Conservation (phyloP, 805 yeast genomes). For the Metschnikowia corniflorae region DNA sequence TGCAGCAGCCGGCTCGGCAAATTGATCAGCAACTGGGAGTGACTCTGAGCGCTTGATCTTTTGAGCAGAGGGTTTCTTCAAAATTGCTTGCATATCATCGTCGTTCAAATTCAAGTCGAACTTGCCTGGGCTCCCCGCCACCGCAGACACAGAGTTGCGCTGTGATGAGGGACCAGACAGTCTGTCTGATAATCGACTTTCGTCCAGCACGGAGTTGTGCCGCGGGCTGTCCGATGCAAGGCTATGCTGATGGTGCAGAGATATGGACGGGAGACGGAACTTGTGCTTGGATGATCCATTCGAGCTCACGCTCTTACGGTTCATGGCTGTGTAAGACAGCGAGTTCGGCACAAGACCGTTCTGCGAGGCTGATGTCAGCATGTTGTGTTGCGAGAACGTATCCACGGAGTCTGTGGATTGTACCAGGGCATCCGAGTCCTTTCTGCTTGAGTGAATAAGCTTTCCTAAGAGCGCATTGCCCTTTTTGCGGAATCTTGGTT, state of each 20-base stretch:
- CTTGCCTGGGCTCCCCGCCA: slow-evolving; percentile 12
- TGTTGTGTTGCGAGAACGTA: not conserved
- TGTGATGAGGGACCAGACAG: slow-evolving; percentile 13
- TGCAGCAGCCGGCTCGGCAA: slow-evolving; percentile 1
- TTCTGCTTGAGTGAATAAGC: slow-evolving; percentile 33
- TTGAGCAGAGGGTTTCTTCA: slow-evolving; percentile 25
- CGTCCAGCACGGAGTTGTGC: slow-evolving; percentile 12
- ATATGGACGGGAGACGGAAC: slow-evolving; percentile 35
- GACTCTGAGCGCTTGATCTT: not conserved
- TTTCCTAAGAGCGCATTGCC: slow-evolving; percentile 37
- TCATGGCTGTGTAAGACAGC: slow-evolving; percentile 2
- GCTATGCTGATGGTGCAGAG: slow-evolving; percentile 27
- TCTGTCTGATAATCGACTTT: slow-evolving; percentile 11
- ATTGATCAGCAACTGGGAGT: not conserved
- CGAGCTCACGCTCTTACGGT: slow-evolving; percentile 13
- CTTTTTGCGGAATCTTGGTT: slow-evolving; percentile 42
- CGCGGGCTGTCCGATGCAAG: slow-evolving; percentile 9
- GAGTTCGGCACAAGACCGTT: not conserved
- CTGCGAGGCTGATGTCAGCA: slow-evolving; percentile 3
- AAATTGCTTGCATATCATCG: slow-evolving; percentile 50
- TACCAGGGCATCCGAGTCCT: slow-evolving; percentile 25
- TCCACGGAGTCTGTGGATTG: slow-evolving; percentile 7
- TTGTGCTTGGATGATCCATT: slow-evolving; percentile 27
- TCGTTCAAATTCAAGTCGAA: slow-evolving; percentile 46
- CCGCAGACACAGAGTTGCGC: slow-evolving; percentile 15